Conservation (phyloP, 768 basidiomycete genomes). For the Boletus reticuloceps region DNA sequence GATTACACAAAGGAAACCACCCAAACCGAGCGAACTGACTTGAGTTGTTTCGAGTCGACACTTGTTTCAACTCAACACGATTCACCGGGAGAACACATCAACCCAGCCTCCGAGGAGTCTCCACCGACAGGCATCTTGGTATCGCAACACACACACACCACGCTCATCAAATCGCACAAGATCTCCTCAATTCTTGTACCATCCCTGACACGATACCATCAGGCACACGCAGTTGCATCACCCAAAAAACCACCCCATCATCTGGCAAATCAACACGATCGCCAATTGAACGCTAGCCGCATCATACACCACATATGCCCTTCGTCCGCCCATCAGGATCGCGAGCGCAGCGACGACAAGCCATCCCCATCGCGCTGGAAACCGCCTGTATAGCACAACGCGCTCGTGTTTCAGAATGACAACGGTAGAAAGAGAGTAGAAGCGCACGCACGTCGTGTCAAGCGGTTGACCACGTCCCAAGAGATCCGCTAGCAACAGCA, state of each 20-base stretch:
- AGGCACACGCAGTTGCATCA: background rate
- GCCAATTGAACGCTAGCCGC: conserved; percentile 41
- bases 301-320: conserved; percentile 66
- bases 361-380: conserved; percentile 52
- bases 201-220: too few relatives aligned
- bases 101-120: too few relatives aligned
- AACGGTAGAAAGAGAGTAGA: background rate
- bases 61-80: too few relatives aligned
- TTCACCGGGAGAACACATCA: too few relatives aligned
- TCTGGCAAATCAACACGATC: conserved; percentile 9
- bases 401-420: too few relatives aligned
- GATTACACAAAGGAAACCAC: too few relatives aligned
- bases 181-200: too few relatives aligned
- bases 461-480: conserved; percentile 52
- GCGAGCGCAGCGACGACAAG: conserved; percentile 48
- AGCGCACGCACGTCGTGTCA: conserved; percentile 35
- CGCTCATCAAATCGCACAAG: too few relatives aligned
- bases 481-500: conserved; percentile 61
- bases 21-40: too few relatives aligned
- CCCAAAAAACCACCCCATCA: conserved; percentile 3
- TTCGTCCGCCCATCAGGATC: conserved; percentile 65
- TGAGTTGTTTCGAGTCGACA: too few relatives aligned
- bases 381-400: conserved; percentile 3
- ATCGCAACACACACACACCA: too few relatives aligned
- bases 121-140: too few relatives aligned